phyloP scores from a whole-genome alignment of 257 asterid species.

The Fraxinus excelsior region DNA sequence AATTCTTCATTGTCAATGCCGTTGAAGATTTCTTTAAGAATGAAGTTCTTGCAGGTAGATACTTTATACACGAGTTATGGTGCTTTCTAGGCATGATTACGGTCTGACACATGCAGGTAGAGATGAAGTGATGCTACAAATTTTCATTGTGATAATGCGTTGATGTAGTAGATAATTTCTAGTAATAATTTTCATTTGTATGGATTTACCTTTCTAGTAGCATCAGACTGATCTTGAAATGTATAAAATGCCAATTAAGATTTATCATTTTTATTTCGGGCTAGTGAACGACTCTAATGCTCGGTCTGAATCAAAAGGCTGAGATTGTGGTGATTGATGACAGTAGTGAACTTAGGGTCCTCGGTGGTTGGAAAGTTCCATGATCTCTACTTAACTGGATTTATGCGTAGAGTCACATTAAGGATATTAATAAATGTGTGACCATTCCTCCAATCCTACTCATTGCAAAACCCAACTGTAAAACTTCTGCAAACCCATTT shows the following conservation, averaged over 20 bases:
- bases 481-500: too few relatives aligned
- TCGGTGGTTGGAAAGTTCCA: too few relatives aligned
- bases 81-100: not conserved
- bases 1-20: slow-evolving; percentile 50
- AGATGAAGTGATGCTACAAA: not conserved
- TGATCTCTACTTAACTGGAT: too few relatives aligned
- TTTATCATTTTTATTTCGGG: not conserved
- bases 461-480: not conserved
- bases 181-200: not conserved
- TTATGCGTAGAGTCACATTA: too few relatives aligned
- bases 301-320: not conserved
- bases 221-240: not conserved
- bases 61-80: slow-evolving; percentile 5
- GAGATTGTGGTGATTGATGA: not conserved
- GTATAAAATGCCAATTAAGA: too few relatives aligned
- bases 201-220: too few relatives aligned
- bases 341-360: too few relatives aligned
- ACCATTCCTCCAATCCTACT: not conserved
- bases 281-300: too few relatives aligned
- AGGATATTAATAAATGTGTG: not conserved
- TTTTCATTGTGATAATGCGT: not conserved
- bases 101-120: not conserved
- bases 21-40: slow-evolving; percentile 64
- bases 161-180: not conserved
- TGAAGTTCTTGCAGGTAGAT: slow-evolving; percentile 60